A percentile compares a stretch with the other conserved stretches of the same genome.
Conservation (phyloP, 257 asterid species). For the Solanum lycopersicoides region DNA sequence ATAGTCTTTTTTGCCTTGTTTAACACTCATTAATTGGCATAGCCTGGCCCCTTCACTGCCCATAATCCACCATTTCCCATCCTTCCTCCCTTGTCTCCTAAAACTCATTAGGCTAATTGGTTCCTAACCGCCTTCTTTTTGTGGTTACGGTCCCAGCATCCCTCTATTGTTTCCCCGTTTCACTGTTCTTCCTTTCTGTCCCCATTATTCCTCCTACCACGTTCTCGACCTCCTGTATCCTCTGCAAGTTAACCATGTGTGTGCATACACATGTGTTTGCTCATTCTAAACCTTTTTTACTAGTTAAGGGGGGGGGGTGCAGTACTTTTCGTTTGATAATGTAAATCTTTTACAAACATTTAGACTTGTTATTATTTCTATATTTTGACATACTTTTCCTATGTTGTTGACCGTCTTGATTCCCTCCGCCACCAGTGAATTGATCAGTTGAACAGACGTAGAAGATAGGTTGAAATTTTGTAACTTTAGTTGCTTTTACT, state of each 20-base stretch:
- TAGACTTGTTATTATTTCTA: neutral
- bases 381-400: neutral
- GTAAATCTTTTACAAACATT: neutral
- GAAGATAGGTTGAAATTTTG: neutral
- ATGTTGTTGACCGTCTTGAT: constrained; percentile 32
- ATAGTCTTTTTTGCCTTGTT: neutral
- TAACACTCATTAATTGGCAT: neutral
- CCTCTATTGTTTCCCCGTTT: neutral
- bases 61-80: neutral
- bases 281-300: neutral
- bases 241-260: neutral
- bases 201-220: neutral
- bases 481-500: neutral
- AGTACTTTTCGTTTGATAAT: neutral
- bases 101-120: neutral
- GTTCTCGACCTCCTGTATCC: neutral
- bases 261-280: neutral
- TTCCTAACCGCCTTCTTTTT: neutral
- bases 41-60: neutral
- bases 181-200: neutral
- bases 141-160: neutral
- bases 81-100: neutral
- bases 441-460: neutral
- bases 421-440: constrained; percentile 10
- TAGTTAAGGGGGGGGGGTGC: neutral